Base-by-base conservation (phyloP, 2,329 filamentous ascomycete genomes). In the Fusarium vanettenii region DNA sequence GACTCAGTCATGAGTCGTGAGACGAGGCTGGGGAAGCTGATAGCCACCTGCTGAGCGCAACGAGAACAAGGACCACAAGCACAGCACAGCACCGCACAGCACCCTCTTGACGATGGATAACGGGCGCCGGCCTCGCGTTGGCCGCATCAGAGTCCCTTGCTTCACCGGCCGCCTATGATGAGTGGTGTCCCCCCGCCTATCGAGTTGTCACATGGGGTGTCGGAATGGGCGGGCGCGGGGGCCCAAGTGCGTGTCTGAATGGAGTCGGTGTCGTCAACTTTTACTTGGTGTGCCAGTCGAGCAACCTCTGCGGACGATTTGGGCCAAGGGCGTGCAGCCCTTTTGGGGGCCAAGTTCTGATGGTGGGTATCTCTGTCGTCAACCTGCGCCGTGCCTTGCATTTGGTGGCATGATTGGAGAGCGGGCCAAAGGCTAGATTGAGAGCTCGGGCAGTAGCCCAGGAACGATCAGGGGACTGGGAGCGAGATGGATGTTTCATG, bases 381-480 rank as follows among this genome's bases (percentile, higher is more conserved):
- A 79, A 71, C 76, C 70, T 77, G 77, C 77, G 69, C 64, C 69
- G 77, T 79, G 77, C 77, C 77, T 79, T 79, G 77, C 77, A 79
- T 77, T 67, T 77, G 67, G 76, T 79, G 77, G 73, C 77, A 79
- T 79, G 70, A 73, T 73, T 78, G 64, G 67, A 72, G 73, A 72
- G 74, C 66, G 66, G 74, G 65, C 62, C 71, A 71, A 72, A 78
- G 66, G 65, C 71, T 74, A 71, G 71, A 63, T 71, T 50, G 71
- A 72, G 69, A 61, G 66, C 64, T 68, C 60, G 60, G 73, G 64
- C 70, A 71, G 68, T 76, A 67, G 69, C 50, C 63, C 76, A 78
- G 76, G 76, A 76, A 79, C 76, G 59, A 77, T 69, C 45, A 64
- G 68, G 65, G 75, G 68, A 72, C 74, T 50, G 33, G 66, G 62